phyloP scores from a whole-genome alignment of 345 rosid species.

The Diplotaxis tenuifolia region DNA sequence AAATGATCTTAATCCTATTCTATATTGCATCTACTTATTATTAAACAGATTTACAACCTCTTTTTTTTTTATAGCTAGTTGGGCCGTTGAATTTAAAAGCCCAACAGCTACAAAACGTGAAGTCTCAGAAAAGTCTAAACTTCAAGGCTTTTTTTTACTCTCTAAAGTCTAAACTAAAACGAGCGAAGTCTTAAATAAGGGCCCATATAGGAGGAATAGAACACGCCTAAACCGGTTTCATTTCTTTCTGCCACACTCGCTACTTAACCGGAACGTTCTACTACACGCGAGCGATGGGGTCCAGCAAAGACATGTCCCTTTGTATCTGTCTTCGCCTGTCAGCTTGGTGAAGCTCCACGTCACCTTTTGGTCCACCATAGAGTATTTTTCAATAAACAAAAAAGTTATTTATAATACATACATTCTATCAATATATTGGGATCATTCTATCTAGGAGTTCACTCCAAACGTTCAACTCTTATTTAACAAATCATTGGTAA shows the following conservation, averaged over 20 bases:
- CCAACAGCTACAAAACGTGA: not conserved
- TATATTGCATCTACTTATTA: not conserved
- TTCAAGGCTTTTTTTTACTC: not conserved
- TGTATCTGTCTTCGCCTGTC: conserved; percentile 31
- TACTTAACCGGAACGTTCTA: not conserved
- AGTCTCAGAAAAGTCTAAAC: too few species aligned
- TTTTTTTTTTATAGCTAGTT: not conserved
- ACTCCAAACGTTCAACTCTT: not conserved
- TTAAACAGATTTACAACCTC: not conserved
- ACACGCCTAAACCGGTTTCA: conserved; percentile 9
- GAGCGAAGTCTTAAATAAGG: conserved; percentile 12
- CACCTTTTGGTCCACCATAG: conserved; percentile 1
- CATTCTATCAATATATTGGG: not conserved
- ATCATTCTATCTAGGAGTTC: not conserved
- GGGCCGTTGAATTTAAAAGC: not conserved
- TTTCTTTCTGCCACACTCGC: not conserved
- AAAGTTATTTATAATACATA: not conserved
- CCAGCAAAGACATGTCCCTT: not conserved
- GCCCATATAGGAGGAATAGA: conserved; percentile 26
- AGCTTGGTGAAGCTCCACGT: conserved; percentile 23
- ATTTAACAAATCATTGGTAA: not conserved
- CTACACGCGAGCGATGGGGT: not conserved
- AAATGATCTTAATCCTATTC: not conserved
- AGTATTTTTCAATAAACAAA: not conserved
- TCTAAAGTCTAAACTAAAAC: not conserved